Percentiles rank a stretch among this genome's conserved stretches.
phyloP scores from a whole-genome alignment of 805 yeast species.

The Zygosaccharomyces rouxii region DNA sequence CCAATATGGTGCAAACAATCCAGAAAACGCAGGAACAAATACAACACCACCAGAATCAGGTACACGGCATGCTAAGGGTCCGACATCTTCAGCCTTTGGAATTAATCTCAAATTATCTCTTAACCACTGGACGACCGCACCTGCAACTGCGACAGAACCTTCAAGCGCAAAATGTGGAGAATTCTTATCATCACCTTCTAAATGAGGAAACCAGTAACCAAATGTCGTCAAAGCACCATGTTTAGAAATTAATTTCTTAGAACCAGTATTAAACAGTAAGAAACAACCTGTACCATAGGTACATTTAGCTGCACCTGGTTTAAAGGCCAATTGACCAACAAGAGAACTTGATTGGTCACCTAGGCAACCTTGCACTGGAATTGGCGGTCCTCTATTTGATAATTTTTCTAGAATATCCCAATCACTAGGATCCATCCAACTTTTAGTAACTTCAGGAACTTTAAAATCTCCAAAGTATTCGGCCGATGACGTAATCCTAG shows the following conservation, averaged over 20 bases:
- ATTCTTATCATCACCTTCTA: constrained; percentile 40
- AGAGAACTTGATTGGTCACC: constrained; percentile 94
- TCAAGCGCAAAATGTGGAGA: constrained; percentile 85
- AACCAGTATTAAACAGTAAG: constrained; percentile 82
- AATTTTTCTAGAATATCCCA: constrained; percentile 50
- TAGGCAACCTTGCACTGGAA: constrained; percentile 83
- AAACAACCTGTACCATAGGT: constrained; percentile 97
- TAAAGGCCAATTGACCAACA: constrained; percentile 86
- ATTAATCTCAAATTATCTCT: constrained; percentile 84
- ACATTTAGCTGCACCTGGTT: constrained; percentile 84
- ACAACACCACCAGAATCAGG: constrained; percentile 84
- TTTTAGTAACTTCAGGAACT: constrained; percentile 46
- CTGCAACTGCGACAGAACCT: constrained; percentile 96
- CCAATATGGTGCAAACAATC: constrained; percentile 96
- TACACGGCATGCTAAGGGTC: constrained; percentile 82
- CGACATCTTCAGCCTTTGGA: constrained; percentile 78
- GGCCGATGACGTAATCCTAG: constrained; percentile 74
- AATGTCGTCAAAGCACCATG: constrained; percentile 87
- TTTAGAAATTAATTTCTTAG: constrained; percentile 58
- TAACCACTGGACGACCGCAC: constrained; percentile 90
- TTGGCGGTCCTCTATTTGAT: constrained; percentile 46
- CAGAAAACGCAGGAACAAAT: constrained; percentile 92
- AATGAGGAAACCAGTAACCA: constrained; percentile 81
- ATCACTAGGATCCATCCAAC: constrained; percentile 49
- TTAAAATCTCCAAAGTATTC: constrained; percentile 71